Evolutionary conservation across 164 flowering plant genomes (phyloP), one percentile per base, ranked within the genome.

Genomic region (Malania oleifera): DNA sequence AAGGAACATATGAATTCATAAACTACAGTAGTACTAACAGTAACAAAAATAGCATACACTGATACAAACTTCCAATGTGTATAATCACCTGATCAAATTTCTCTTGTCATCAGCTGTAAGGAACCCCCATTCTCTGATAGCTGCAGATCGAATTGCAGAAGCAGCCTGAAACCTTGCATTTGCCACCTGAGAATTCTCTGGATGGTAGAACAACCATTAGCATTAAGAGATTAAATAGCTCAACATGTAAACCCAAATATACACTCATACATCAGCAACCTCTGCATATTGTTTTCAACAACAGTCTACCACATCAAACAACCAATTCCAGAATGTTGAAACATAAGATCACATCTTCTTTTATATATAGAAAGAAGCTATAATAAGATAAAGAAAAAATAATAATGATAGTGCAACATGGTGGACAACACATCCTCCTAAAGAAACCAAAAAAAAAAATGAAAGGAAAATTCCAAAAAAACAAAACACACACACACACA

Each of bases 91-190:
- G 47, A 93, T 80, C 78, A 93, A 71, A 64, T 76, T 69, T 70
- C 64, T 81, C 74, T 71, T 83, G 34, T 79, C 85, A 67, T 83
- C 87, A 58, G 71, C 39, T n/a, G 83, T 19, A 44, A 93, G 95
- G 56, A 82, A 66, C 29, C 68, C 74, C 99, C 99, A 93, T 73
- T 93, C 97, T 64, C 96, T 71, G 45, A 88, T 67, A 56, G 96
- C 90, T 60, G 96, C 99, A 73, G 83, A 84, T 59, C 86, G 75
- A 64, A 93, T 82, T 31, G 95, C 95, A 50, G 86, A 77, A 55
- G 96, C 96, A 62, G 97, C 97, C 73, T 90, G 97, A 77, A 93
- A 93, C 69, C 87, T 87, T 56, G 99, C 99, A 79, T 71, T 82
- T 59, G 92, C 74, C 52, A 82, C 67, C 72, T 75, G 85, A 70